These are phyloP conservation scores for Fragaria ananassa DNA, from an alignment of 306 rosid species.

Conservation along the genomic window DNA sequence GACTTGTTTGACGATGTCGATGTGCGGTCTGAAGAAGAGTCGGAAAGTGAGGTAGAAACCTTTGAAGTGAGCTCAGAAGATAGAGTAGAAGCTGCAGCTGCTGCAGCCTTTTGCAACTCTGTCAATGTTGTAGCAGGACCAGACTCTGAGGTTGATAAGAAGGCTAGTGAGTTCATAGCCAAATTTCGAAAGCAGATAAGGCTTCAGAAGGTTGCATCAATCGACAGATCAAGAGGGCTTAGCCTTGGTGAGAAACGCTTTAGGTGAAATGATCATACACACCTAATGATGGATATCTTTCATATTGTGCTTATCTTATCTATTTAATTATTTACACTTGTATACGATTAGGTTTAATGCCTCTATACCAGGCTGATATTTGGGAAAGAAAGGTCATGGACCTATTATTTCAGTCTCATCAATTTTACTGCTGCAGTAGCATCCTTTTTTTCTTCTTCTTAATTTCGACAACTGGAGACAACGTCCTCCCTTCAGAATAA, in stretches of 20 bases:
- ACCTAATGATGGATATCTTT: not conserved
- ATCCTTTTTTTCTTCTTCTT: not conserved
- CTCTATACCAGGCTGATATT: not conserved
- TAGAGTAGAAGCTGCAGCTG: constrained; percentile 23
- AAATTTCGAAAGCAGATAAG: constrained; percentile 86
- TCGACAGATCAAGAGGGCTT: constrained; percentile 62
- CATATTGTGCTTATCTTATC: constrained; percentile 2
- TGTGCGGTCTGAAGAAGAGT: constrained; percentile 30
- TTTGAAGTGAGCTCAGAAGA: constrained; percentile 43
- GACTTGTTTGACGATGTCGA: constrained; percentile 33
- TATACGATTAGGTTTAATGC: not conserved
- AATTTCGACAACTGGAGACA: not conserved
- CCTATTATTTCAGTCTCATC: not conserved
- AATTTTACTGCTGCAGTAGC: not conserved
- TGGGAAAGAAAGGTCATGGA: not conserved
- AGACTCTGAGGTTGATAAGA: constrained; percentile 86
- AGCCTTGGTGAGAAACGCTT: constrained; percentile 30
- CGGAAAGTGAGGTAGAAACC: constrained; percentile 35
- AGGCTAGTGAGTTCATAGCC: constrained; percentile 92
- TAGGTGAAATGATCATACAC: constrained; percentile 39
- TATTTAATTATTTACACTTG: not conserved
- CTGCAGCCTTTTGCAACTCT: constrained; percentile 27
- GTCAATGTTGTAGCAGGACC: constrained; percentile 48
- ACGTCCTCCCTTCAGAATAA: not conserved
- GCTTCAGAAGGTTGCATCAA: constrained; percentile 77